These are phyloP conservation scores for Sporothrix pallida DNA, from an alignment of 2,329 filamentous ascomycete species.

Conservation along the genomic window DNA sequence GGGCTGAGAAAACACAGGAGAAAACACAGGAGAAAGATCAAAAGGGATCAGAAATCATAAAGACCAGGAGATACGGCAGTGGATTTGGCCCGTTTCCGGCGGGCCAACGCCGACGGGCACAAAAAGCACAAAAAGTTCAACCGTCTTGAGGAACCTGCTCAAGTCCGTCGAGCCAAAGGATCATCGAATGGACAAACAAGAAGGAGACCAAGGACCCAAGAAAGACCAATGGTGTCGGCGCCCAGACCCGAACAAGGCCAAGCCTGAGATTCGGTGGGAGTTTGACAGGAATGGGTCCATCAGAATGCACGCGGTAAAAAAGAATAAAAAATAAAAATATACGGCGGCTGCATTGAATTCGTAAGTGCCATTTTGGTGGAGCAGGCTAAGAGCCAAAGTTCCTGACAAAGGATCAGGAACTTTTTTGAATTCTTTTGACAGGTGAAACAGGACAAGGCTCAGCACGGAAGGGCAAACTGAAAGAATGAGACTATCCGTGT, in stretches of 20 bases:
- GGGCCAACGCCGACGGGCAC: slow-evolving; percentile 20
- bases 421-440: not conserved
- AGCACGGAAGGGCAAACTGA: not conserved
- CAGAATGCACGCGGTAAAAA: not conserved
- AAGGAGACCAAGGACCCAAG: no score
- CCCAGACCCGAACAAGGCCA: slow-evolving; percentile 9
- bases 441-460: not conserved
- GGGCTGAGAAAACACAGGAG: not conserved
- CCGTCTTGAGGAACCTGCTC: not conserved
- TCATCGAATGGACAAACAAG: no score
- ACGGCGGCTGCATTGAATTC: not conserved
- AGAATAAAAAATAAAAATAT: not conserved
- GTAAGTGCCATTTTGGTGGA: not conserved
- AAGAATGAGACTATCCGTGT: not conserved
- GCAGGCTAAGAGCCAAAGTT: not conserved
- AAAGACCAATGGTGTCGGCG: not conserved
- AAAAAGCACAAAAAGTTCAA: not conserved
- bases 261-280: not conserved
- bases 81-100: slow-evolving; percentile 27
- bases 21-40: not conserved
- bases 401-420: not conserved
- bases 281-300: no score
- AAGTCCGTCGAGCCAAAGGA: not conserved
- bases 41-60: no score
- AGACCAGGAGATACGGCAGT: slow-evolving; percentile 1